Evolutionary conservation across 257 asterid species (phyloP), one percentile per base, ranked within the genome.

Genomic region (Scutellaria barbata): DNA sequence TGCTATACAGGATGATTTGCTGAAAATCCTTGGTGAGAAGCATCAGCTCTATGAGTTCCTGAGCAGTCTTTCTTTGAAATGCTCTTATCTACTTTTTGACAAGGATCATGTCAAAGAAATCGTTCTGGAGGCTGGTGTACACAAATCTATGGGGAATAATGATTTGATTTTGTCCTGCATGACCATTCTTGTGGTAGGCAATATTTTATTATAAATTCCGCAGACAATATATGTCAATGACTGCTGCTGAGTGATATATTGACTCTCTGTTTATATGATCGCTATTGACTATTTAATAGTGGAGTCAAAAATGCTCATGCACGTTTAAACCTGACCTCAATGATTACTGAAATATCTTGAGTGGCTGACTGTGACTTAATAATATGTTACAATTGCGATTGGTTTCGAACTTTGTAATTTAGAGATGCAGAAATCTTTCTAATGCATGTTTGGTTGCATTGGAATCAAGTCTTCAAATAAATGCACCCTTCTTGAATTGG

Each of bases 181-280:
- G 96, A 85, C 90, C 60, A 82, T 95, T 74, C 96, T 95, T 74
- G 99, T 92, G 98, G 99, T 95, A 90, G 43, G 84, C 17, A 59
- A 30, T 66, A 55, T 11, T 50, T 16, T 58, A 68, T 22, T 60
- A 41, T 68, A 63, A 42, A 52, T 68, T 81, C 53, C 64, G 39
- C 57, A 50, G 72, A 59, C 55, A 41, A 11, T 46, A 55, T 39
- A 41, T 71, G 18, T 43, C 30, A 61, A 59, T 50, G 51, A 73
- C 51, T 75, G 25, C 70, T 59, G 68, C 54, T 72, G 37, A 51
- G 14, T 51, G 63, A 37, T 57, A 33, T 74, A 50, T 56, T 66
- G 63, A 35, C 63, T 14, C 0, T 37, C n/a, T n/a, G n/a, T 66
- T 11, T 55, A 12, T 68, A 30, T 54, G 53, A 42, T 14, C 41